A percentile compares a stretch with the other conserved stretches of the same genome.
phyloP scores from a whole-genome alignment of 306 rosid genomes.

The Trifolium pratense region DNA sequence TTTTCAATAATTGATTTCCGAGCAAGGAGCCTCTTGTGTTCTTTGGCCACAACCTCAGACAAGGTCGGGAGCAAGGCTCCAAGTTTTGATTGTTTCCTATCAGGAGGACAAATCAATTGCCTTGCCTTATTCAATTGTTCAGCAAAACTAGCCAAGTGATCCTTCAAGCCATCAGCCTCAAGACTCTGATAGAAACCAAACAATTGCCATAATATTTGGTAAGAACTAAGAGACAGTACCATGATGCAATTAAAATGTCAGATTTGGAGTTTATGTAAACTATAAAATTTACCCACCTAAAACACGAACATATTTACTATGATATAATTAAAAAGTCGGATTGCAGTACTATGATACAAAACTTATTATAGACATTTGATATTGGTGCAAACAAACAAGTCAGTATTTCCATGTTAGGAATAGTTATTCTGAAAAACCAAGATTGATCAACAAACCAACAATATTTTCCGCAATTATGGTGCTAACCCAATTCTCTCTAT shows the following conservation, averaged over 20 bases:
- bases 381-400: not conserved
- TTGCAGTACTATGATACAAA: no score
- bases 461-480: not conserved
- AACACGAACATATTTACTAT: not conserved
- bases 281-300: not conserved
- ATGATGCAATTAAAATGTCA: not conserved
- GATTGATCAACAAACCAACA: not conserved
- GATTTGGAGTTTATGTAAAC: not conserved
- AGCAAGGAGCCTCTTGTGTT: constrained; percentile 94
- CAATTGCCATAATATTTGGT: constrained; percentile 6
- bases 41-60: constrained; percentile 81
- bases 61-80: constrained; percentile 67
- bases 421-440: not conserved
- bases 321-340: no score
- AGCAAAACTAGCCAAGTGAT: constrained; percentile 77
- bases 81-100: constrained; percentile 58
- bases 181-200: constrained; percentile 59
- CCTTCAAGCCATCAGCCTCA: constrained; percentile 80
- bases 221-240: not conserved
- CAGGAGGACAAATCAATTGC: constrained; percentile 76
- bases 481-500: not conserved
- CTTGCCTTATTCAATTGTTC: constrained; percentile 78
- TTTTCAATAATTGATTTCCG: constrained; percentile 92
- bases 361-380: not conserved
- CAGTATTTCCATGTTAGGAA: not conserved